Conservation (phyloP, 305 asterid species). For the Striga hermonthica region DNA sequence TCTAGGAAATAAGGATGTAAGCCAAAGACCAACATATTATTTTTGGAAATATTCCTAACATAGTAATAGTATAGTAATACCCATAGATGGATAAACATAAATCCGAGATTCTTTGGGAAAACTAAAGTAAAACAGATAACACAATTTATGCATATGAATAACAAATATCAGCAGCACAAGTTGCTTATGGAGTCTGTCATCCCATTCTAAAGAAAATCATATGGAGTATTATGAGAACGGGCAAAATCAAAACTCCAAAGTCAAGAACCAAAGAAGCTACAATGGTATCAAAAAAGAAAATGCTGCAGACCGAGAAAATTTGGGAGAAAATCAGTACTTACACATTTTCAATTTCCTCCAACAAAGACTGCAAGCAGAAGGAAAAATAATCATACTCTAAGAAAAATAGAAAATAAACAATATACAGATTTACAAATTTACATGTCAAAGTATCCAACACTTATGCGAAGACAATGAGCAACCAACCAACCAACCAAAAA, state of each 20-base stretch:
- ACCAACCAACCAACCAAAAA: not conserved
- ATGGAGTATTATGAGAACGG: conserved; percentile 25
- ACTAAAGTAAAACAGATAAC: not conserved
- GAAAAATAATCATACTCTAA: conserved; percentile 19
- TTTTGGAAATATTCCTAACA: too few relatives aligned
- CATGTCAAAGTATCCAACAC: conserved; percentile 47
- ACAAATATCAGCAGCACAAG: conserved; percentile 14
- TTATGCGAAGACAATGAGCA: conserved; percentile 36
- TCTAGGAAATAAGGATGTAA: too few relatives aligned
- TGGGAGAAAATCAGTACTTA: conserved; percentile 40
- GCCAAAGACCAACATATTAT: too few relatives aligned
- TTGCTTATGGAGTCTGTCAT: conserved; percentile 83
- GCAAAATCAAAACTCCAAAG: conserved; percentile 9
- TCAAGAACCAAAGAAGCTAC: conserved; percentile 22
- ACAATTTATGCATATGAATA: conserved; percentile 10
- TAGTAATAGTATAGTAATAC: too few relatives aligned
- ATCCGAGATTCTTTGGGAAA: too few relatives aligned
- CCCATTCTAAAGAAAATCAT: conserved; percentile 57
- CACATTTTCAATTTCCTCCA: conserved; percentile 98
- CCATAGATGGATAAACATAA: too few relatives aligned
- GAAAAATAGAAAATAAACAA: conserved; percentile 15
- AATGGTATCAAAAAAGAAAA: not conserved
- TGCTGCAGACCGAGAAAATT: too few relatives aligned
- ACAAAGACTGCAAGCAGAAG: conserved; percentile 77
- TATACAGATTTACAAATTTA: conserved; percentile 32